Percentiles rank a stretch among this genome's conserved stretches.
These are phyloP conservation scores for Pleurozium schreberi DNA, from an alignment of 225 moss, liverwort and hornwort genomes.

Conservation along the genomic window DNA sequence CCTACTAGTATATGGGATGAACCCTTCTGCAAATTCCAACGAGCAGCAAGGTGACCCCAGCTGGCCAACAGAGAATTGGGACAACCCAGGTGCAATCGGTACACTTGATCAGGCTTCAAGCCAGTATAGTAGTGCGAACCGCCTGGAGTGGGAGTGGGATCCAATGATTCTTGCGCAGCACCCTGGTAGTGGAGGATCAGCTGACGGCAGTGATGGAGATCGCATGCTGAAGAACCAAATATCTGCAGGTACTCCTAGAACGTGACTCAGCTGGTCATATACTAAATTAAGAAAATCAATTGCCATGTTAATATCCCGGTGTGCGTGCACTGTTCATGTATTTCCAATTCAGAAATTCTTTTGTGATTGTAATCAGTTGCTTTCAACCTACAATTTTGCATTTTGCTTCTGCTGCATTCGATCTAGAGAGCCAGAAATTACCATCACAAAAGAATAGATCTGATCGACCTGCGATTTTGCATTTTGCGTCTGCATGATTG, in stretches of 20 bases:
- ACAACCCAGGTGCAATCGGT: constrained; percentile 60
- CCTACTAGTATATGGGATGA: constrained; percentile 91
- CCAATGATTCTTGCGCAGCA: constrained; percentile 89
- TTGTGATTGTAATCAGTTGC: background rate
- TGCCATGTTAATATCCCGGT: background rate
- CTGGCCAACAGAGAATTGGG: constrained; percentile 92
- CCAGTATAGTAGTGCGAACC: constrained; percentile 55
- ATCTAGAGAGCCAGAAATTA: too few relatives aligned
- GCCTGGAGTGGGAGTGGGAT: constrained; percentile 97
- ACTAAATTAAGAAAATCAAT: background rate
- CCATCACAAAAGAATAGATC: too few relatives aligned
- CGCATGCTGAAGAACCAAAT: constrained; percentile 47
- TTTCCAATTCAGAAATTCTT: background rate
- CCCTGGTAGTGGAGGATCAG: constrained; percentile 51
- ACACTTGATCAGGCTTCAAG: constrained; percentile 51
- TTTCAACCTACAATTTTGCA: background rate
- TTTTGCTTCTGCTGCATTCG: background rate
- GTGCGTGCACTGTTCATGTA: background rate
- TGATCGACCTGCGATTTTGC: background rate
- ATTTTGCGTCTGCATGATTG: background rate
- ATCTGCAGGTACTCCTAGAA: constrained; percentile 23
- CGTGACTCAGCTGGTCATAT: background rate
- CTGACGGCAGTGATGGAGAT: constrained; percentile 63
- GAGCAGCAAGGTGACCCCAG: constrained; percentile 93
- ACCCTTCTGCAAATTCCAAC: constrained; percentile 90